Evolutionary conservation across 345 rosid species (phyloP), one percentile per base, ranked within the genome.

Genomic region (Noccaea caerulescens): DNA sequence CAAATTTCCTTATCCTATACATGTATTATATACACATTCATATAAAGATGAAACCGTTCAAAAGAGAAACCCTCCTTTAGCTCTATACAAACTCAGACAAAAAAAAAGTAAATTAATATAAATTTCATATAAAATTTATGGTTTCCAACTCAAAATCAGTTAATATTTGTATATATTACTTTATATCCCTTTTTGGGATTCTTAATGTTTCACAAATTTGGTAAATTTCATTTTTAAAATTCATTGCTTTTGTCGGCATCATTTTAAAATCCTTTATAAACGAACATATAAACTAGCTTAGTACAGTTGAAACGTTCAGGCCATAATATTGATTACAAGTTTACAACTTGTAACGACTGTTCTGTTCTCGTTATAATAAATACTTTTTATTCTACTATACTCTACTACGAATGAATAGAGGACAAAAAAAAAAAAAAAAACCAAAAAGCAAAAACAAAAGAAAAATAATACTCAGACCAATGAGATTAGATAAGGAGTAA

Each of bases 1-100:
- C 43, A 62, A 37, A 37, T 54, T 68, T 75, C 56, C 74, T 60
- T 60, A 60, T 75, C 78, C 49, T 68, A 75, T 46, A 36, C 36
- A 10, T 13, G 3, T 45, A 45, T 46, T 11, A 44, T 72, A 63
- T 63, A 56, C 56, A 63, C 69, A 71, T 61, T 71, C 41, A 3
- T 30, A 37, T 72, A 46, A 36, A 69, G 65, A 69, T 38, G 47
- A 20, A 54, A 39, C 62, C 62, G 42, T 71, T 36, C 37, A 8
- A 62, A 71, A 61, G 23, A 42, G 42, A 41, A 42, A 51, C 27
- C 18, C 30, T 8, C 50, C 42, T 10, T 38, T 68, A 14, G 8
- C 33, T 54, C 18, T 41, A 54, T 16, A 52, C 13, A 46, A 44
- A 13, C 7, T n/a, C 2, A 13, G 20, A 6, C 20, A 44, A 13